Conservation (phyloP, 2,329 filamentous ascomycete species). For the Neopestalotiopsis sp. region DNA sequence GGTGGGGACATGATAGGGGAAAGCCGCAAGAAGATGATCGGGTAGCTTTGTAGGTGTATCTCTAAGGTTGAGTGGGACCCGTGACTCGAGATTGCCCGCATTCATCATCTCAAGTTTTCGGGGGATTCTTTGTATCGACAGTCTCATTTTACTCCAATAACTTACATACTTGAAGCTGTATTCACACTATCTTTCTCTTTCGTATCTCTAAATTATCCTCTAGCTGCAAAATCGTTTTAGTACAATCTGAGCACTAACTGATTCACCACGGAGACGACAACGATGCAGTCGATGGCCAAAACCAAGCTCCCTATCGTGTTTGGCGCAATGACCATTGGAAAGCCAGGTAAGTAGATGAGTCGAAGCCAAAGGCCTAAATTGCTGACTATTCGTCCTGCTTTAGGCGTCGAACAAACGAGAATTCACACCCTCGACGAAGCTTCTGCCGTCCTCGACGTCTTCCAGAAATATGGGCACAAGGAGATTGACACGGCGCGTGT, state of each 20-base stretch:
- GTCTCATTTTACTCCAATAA: too few species aligned
- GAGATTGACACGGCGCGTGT: neutral
- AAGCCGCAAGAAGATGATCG: too few species aligned
- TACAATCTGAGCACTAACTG: too few species aligned
- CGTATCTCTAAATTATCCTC: neutral
- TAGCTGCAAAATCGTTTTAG: neutral
- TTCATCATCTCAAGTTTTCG: too few species aligned
- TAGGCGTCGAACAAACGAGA: slow-evolving; percentile 1
- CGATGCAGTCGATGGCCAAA: neutral
- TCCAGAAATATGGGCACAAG: neutral
- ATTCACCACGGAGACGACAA: neutral
- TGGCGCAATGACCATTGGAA: neutral
- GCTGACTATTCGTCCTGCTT: neutral
- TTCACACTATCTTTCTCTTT: too few species aligned
- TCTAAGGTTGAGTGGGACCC: too few species aligned
- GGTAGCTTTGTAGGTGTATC: too few species aligned
- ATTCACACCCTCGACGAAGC: neutral
- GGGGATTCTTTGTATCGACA: too few species aligned
- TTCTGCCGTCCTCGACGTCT: neutral
- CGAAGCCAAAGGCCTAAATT: neutral
- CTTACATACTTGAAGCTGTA: too few species aligned
- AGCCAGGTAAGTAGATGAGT: neutral
- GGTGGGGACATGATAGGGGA: too few species aligned
- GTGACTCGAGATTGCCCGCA: too few species aligned
- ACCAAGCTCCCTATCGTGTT: neutral